Evolutionary conservation across 2,329 filamentous ascomycete genomes (phyloP).

Genomic region (Penicillium sp.): DNA sequence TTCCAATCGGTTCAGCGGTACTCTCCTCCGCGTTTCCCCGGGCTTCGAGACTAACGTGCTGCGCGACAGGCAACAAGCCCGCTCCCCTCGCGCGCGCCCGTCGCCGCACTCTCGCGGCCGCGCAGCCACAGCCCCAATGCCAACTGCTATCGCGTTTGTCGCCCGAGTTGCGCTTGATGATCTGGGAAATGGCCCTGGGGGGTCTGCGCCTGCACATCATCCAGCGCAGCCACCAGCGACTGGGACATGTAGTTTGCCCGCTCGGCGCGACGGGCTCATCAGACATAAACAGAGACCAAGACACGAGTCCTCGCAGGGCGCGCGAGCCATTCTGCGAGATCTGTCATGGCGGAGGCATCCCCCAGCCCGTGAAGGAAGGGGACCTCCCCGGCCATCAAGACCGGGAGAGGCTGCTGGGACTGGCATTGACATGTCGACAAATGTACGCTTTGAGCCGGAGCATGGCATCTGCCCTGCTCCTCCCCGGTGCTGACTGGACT

Average conservation of each 20-base stretch:
- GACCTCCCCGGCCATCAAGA: conserved; percentile 4
- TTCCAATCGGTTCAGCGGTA: conserved; percentile 6
- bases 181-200: conserved; percentile 37
- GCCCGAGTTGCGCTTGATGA: conserved; percentile 37
- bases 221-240: conserved; percentile 30
- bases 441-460: conserved; percentile 25
- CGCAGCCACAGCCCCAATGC: conserved; percentile 26
- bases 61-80: conserved; percentile 33
- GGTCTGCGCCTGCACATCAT: conserved; percentile 36
- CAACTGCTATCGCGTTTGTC: conserved; percentile 33
- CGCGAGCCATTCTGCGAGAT: conserved; percentile 29
- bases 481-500: too few species aligned
- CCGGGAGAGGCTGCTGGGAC: conserved; percentile 24
- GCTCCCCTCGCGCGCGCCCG: conserved; percentile 16
- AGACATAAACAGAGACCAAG: not conserved
- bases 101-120: conserved; percentile 10
- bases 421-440: conserved; percentile 37
- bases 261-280: conserved; percentile 2
- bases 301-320: not conserved
- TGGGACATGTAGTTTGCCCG: conserved; percentile 36
- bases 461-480: too few species aligned
- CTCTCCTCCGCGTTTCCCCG: too few species aligned
- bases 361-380: conserved; percentile 28
- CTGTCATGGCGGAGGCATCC: conserved; percentile 30
- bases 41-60: too few species aligned